These are phyloP conservation scores for Talaromyces nanjingensis DNA, from an alignment of 495 filamentous ascomycete genomes.

Conservation along the genomic window DNA sequence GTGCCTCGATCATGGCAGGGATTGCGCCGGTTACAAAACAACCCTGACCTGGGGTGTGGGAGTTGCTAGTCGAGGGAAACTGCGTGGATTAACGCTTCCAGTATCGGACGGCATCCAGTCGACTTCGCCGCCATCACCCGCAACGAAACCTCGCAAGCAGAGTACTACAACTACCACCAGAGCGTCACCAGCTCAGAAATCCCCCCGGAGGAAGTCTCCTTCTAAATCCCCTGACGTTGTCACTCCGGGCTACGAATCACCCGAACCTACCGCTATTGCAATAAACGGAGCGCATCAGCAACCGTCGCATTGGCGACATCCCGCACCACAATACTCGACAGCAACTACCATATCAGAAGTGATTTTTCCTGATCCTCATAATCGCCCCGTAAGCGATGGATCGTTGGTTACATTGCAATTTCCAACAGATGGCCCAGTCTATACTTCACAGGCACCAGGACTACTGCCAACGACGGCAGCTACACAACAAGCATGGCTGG, in stretches of 20 bases:
- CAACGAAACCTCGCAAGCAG: slow-evolving; percentile 8
- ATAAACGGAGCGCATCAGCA: neutral
- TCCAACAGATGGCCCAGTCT: neutral
- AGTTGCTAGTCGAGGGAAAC: slow-evolving; percentile 92
- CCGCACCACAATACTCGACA: neutral
- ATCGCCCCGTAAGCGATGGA: neutral
- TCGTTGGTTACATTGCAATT: neutral
- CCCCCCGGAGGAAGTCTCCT: neutral
- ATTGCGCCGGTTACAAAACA: slow-evolving; percentile 96
- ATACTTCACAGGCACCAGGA: neutral
- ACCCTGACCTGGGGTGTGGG: slow-evolving; percentile 97
- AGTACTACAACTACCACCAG: neutral
- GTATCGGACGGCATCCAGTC: slow-evolving; percentile 40
- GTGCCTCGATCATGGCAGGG: slow-evolving; percentile 84
- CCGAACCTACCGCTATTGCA: neutral
- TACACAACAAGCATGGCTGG: neutral
- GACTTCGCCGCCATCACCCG: slow-evolving; percentile 3
- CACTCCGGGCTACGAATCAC: no score
- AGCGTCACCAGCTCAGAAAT: neutral
- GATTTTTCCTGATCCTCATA: neutral
- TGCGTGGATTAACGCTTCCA: slow-evolving; percentile 80
- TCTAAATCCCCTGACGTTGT: neutral
- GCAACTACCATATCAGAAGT: neutral
- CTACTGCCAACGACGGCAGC: neutral
- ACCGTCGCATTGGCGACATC: neutral